These are phyloP conservation scores for Plasmodium coatneyi DNA, from an alignment of 169 alveolate species.

Conservation along the genomic window DNA sequence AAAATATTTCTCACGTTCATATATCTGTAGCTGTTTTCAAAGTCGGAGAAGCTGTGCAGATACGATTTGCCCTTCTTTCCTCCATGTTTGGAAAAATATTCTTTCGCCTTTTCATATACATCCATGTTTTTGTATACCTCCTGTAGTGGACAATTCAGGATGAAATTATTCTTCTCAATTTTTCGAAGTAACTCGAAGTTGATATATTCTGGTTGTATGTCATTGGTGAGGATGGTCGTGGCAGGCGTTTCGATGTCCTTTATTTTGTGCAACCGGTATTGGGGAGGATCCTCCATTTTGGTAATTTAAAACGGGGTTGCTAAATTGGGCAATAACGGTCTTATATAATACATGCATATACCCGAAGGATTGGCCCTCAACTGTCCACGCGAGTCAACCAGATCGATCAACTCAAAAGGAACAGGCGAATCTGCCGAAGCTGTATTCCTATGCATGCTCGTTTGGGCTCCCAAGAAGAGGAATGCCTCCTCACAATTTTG, in stretches of 20 bases:
- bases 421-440: background rate
- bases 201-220: slow-evolving; percentile 47
- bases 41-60: slow-evolving; percentile 39
- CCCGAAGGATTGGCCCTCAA: background rate
- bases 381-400: background rate
- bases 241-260: slow-evolving; percentile 68
- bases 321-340: background rate
- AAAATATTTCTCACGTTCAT: slow-evolving; percentile 57
- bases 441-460: background rate
- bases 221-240: slow-evolving; percentile 58
- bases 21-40: slow-evolving; percentile 48
- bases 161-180: slow-evolving; percentile 7
- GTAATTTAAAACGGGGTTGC: background rate
- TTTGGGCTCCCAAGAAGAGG: background rate
- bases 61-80: background rate
- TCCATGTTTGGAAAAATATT: slow-evolving; percentile 15
- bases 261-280: slow-evolving; percentile 22
- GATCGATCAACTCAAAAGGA: background rate
- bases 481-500: background rate
- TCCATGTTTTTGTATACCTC: slow-evolving; percentile 58
- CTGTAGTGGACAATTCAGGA: slow-evolving; percentile 45
- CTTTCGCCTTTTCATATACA: slow-evolving; percentile 56
- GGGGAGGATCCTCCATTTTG: background rate
- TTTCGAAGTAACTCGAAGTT: slow-evolving; percentile 39
- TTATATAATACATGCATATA: background rate